phyloP scores from a whole-genome alignment of 768 basidiomycete species.

The Suillus cothurnatus region DNA sequence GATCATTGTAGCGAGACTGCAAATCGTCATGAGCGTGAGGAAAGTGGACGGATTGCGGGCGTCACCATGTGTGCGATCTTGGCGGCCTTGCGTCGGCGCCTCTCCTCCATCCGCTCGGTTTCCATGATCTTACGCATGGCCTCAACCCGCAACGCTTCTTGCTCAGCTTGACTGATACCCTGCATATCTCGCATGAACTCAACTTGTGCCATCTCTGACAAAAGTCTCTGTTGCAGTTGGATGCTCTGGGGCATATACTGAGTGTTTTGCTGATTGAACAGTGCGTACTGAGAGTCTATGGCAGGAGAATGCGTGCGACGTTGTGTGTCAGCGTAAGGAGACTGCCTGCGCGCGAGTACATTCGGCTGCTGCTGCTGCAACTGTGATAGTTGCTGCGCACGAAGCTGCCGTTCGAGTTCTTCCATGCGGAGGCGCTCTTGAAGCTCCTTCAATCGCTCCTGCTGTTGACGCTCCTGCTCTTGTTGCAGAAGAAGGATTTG shows the following conservation, averaged over 20 bases:
- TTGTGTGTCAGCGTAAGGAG: slow-evolving; percentile 52
- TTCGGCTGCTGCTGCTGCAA: slow-evolving; percentile 45
- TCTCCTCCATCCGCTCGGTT: slow-evolving; percentile 87
- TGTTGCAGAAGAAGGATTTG: slow-evolving; percentile 70
- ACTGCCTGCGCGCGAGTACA: slow-evolving; percentile 39
- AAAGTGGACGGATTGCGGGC: neutral
- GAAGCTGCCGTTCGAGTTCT: slow-evolving; percentile 65
- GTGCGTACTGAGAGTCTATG: slow-evolving; percentile 35
- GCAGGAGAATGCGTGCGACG: slow-evolving; percentile 54
- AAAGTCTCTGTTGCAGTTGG: slow-evolving; percentile 72
- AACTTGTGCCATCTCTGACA: slow-evolving; percentile 75
- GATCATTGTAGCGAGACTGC: slow-evolving; percentile 88
- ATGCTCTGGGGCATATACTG: slow-evolving; percentile 62
- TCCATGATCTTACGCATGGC: slow-evolving; percentile 90
- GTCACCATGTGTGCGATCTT: slow-evolving; percentile 89
- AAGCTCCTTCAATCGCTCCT: slow-evolving; percentile 57
- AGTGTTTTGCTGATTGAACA: slow-evolving; percentile 53
- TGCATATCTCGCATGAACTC: slow-evolving; percentile 70
- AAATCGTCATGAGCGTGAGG: slow-evolving; percentile 13
- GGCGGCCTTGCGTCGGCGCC: slow-evolving; percentile 73
- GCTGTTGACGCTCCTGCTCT: slow-evolving; percentile 62
- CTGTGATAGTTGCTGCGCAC: slow-evolving; percentile 53
- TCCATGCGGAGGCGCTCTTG: slow-evolving; percentile 68
- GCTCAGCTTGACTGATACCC: slow-evolving; percentile 57
- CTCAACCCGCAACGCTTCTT: slow-evolving; percentile 72